A percentile compares a stretch with the other conserved stretches of the same genome.
Conservation (phyloP, 768 basidiomycete genomes). For the Crucibulum laeve region DNA sequence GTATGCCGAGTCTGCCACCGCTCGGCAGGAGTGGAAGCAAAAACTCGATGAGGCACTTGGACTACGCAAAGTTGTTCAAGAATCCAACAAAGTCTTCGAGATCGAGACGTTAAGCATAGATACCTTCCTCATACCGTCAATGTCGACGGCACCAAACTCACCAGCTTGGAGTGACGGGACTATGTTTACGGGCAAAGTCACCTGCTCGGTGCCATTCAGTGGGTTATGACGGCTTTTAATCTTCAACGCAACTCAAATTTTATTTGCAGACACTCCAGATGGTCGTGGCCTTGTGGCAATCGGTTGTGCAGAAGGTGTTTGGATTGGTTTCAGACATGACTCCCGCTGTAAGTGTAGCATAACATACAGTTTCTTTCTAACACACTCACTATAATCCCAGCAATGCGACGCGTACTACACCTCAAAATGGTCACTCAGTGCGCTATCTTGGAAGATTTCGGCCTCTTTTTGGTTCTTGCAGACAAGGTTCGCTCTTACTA, state of each 20-base stretch:
- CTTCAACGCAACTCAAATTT: background rate
- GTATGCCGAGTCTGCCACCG: conserved; percentile 73
- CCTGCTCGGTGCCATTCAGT: conserved; percentile 94
- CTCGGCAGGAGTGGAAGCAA: conserved; percentile 81
- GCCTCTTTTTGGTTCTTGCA: conserved; percentile 92
- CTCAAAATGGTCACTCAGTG: conserved; percentile 90
- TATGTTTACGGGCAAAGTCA: conserved; percentile 77
- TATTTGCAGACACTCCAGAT: conserved; percentile 72
- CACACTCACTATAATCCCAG: conserved; percentile 28
- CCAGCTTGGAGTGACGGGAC: conserved; percentile 69
- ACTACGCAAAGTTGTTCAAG: conserved; percentile 81
- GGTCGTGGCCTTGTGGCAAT: conserved; percentile 81
- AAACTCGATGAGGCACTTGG: conserved; percentile 90
- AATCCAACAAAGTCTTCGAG: conserved; percentile 94
- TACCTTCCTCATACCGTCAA: conserved; percentile 75
- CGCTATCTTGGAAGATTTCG: conserved; percentile 93
- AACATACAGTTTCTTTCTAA: background rate
- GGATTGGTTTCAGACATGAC: conserved; percentile 90
- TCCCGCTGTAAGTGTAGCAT: conserved; percentile 59
- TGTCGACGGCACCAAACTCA: conserved; percentile 37
- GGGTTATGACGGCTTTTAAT: conserved; percentile 19
- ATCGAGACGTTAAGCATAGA: conserved; percentile 84
- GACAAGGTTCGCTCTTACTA: too few relatives aligned
- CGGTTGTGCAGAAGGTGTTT: conserved; percentile 90
- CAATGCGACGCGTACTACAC: conserved; percentile 89